Evolutionary conservation across 1,284 basidiomycete genomes (phyloP).

Genomic region (Laetiporus sulphureus): DNA sequence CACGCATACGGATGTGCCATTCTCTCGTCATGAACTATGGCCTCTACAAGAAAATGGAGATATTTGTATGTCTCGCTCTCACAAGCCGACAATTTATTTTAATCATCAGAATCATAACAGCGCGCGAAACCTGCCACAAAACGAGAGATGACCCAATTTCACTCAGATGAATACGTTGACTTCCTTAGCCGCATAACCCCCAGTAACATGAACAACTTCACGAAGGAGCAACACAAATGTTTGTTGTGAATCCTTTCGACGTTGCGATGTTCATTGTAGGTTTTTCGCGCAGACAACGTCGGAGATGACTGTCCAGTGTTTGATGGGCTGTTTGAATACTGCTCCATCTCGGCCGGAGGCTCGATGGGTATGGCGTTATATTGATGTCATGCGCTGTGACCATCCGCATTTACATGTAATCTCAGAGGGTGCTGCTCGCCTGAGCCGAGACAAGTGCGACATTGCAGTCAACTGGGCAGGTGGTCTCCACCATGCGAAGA

Average conservation of each 20-base stretch:
- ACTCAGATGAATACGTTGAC: conserved; percentile 92
- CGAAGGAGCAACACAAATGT: conserved; percentile 98
- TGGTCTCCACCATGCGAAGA: conserved; percentile 96
- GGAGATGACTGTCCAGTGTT: conserved; percentile 98
- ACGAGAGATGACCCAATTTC: conserved; percentile 95
- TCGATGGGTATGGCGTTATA: conserved; percentile 80
- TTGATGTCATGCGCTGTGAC: neutral
- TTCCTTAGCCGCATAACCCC: conserved; percentile 83
- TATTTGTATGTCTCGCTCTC: conserved; percentile 65
- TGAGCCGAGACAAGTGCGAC: conserved; percentile 96
- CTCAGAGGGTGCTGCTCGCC: conserved; percentile 90
- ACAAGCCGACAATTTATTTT: neutral
- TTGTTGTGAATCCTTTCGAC: conserved; percentile 16
- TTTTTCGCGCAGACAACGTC: conserved; percentile 59
- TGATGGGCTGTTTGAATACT: conserved; percentile 97
- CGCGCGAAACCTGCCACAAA: conserved; percentile 98
- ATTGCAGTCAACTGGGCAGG: conserved; percentile 99
- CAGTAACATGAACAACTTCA: conserved; percentile 80
- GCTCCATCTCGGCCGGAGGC: conserved; percentile 96
- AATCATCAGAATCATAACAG: conserved; percentile 37
- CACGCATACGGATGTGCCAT: conserved; percentile 98
- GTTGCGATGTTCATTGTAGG: conserved; percentile 1
- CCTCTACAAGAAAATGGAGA: conserved; percentile 95
- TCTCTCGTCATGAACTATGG: conserved; percentile 99
- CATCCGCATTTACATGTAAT: neutral